These are phyloP conservation scores for Holtermannia corniformis DNA, from an alignment of 768 basidiomycete species.

Conservation along the genomic window DNA sequence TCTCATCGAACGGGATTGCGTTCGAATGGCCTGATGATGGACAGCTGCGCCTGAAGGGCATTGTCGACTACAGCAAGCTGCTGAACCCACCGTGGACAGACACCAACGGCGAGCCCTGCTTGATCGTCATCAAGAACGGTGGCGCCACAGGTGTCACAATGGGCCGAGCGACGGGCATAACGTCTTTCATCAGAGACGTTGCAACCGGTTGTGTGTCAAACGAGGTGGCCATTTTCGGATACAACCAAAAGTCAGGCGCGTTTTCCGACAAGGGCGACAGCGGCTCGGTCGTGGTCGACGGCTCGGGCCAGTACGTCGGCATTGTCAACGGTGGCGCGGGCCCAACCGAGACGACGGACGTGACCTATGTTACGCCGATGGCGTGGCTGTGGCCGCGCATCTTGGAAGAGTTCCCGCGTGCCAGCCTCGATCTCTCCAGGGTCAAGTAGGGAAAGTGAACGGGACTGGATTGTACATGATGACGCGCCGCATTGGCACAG, in stretches of 20 bases:
- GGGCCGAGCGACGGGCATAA: conserved; percentile 10
- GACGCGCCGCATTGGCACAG: too few relatives aligned
- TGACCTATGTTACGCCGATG: conserved; percentile 19
- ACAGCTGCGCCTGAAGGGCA: conserved; percentile 24
- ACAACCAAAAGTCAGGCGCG: conserved; percentile 12
- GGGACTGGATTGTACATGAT: too few relatives aligned
- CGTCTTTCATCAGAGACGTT: conserved; percentile 14
- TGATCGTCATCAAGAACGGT: conserved; percentile 22
- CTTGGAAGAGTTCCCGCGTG: conserved; percentile 9
- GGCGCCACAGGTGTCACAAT: conserved; percentile 8
- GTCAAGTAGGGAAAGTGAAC: too few relatives aligned
- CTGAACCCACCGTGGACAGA: conserved; percentile 6
- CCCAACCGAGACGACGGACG: conserved; percentile 11
- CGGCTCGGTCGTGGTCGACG: conserved; percentile 20
- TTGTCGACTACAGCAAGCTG: conserved; percentile 24
- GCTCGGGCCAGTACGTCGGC: conserved; percentile 13
- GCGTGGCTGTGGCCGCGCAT: conserved; percentile 9
- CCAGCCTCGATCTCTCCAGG: too few relatives aligned
- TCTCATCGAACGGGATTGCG: conserved; percentile 11
- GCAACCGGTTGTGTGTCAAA: conserved; percentile 11
- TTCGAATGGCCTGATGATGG: conserved; percentile 38
- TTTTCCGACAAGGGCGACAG: conserved; percentile 28
- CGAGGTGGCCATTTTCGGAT: conserved; percentile 8
- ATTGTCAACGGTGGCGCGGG: conserved; percentile 24
- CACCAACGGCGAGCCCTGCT: conserved; percentile 8